Percentiles rank a stretch among this genome's conserved stretches.
Evolutionary conservation across 768 basidiomycete species (phyloP).

Genomic region (Trametes coccinea): DNA sequence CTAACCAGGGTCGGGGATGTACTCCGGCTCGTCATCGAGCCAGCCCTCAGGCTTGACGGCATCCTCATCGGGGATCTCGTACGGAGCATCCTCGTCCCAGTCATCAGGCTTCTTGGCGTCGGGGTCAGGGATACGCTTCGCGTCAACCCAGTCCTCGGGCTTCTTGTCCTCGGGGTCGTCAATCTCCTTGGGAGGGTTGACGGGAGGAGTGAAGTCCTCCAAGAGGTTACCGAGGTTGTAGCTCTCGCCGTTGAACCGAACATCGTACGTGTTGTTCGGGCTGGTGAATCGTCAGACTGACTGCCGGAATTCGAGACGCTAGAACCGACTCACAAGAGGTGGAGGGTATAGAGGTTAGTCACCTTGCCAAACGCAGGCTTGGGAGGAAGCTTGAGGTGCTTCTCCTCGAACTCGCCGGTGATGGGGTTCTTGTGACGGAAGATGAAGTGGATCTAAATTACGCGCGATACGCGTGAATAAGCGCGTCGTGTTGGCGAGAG

Average conservation of each 20-base stretch:
- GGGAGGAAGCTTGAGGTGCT: slow-evolving; percentile 84
- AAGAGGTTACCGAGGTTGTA: slow-evolving; percentile 81
- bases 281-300: slow-evolving; percentile 38
- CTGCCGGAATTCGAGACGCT: background rate
- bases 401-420: slow-evolving; percentile 94
- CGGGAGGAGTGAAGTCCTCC: slow-evolving; percentile 89
- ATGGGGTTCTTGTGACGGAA: slow-evolving; percentile 97
- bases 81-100: slow-evolving; percentile 98
- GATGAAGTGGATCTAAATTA: slow-evolving; percentile 88
- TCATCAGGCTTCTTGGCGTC: slow-evolving; percentile 90
- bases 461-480: slow-evolving; percentile 4
- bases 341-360: slow-evolving; percentile 92
- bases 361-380: slow-evolving; percentile 79
- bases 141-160: slow-evolving; percentile 92
- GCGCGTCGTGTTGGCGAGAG: slow-evolving; percentile 3
- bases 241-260: slow-evolving; percentile 85
- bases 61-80: slow-evolving; percentile 85
- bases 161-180: slow-evolving; percentile 91
- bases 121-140: slow-evolving; percentile 80
- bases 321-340: slow-evolving; percentile 71
- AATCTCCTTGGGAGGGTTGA: slow-evolving; percentile 93
- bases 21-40: slow-evolving; percentile 84
- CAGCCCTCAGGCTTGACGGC: slow-evolving; percentile 93
- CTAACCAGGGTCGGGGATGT: slow-evolving; percentile 84
- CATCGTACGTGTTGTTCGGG: slow-evolving; percentile 93